These are phyloP conservation scores for Salvia hispanica DNA, from an alignment of 257 asterid genomes.

Conservation along the genomic window DNA sequence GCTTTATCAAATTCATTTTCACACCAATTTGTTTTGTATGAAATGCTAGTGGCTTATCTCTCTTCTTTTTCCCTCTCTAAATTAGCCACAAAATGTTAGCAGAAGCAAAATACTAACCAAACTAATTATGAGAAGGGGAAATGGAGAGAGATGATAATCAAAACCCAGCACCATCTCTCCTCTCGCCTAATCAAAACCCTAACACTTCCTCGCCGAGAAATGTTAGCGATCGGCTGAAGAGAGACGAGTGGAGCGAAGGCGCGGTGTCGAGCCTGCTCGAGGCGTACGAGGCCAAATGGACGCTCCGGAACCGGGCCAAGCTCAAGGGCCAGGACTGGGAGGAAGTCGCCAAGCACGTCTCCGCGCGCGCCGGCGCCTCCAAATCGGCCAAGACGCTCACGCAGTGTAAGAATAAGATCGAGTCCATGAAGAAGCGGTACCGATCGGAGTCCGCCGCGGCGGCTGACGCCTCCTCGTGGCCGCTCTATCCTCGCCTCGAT, in stretches of 20 bases:
- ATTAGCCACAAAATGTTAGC: conserved; percentile 51
- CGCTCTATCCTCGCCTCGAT: conserved; percentile 73
- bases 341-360: conserved; percentile 73
- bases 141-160: conserved; percentile 55
- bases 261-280: conserved; percentile 75
- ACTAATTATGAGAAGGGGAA: conserved; percentile 40
- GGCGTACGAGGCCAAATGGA: conserved; percentile 81
- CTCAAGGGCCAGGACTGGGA: conserved; percentile 96
- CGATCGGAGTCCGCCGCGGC: conserved; percentile 77
- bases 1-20: conserved; percentile 18
- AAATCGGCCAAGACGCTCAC: conserved; percentile 75
- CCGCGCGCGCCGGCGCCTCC: conserved; percentile 43
- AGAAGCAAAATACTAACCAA: conserved; percentile 37
- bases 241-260: conserved; percentile 95
- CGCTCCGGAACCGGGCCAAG: conserved; percentile 77
- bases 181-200: conserved; percentile 36
- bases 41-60: not conserved
- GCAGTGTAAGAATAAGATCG: conserved; percentile 90
- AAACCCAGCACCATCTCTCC: conserved; percentile 48
- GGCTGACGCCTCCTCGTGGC: conserved; percentile 71
- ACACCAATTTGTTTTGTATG: no score
- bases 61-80: conserved; percentile 46
- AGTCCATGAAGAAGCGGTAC: conserved; percentile 92
- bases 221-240: conserved; percentile 52
- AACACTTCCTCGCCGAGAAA: conserved; percentile 48